Base-by-base conservation (phyloP, 139 green algal genomes). In the Choricystis sp. region DNA sequence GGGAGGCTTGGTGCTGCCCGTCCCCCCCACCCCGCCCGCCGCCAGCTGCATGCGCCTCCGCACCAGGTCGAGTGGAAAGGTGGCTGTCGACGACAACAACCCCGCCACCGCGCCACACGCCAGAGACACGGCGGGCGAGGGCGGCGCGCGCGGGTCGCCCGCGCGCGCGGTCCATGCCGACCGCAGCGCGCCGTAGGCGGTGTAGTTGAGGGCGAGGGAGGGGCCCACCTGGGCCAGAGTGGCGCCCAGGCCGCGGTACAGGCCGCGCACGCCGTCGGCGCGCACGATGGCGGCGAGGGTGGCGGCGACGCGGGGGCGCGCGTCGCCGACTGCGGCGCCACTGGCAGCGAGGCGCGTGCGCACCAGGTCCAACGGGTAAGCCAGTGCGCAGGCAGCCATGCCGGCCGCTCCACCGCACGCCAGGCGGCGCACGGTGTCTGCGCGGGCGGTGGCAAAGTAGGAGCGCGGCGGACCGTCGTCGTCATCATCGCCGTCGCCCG, bases 321-420 rank as follows among this genome's bases (percentile, higher is more conserved):
- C 26, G 29, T 63, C 55, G 22, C 29, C 31, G 31, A 65, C 73
- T 4, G 29, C 3, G 29, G 20, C 27, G 26, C 52, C 29, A 14
- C 9, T 26, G 0, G 81, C 88, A 14, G 88, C 81, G 25, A 94
- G 78, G 56, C 87, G 78, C 3, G 92, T 98, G 26, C 92, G 81
- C 14, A 98, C 75, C 19, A 98, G 74, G 71, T 98, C 92, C 31
- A 98, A 64, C 0, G 90, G 90, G 70, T 97, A 97, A 0, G 85
- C 85, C 74, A 91, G 69, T 22, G 78, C 82, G 75, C 90, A 95
- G 3, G 90, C 91, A 1, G 81, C 76, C 31, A 89, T 66, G 26
- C 91, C 91, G 20, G 91, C 83, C 0, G 67, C 49, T 0, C 77
- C 87, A 23, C 91, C 91, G 0, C 87, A 80, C 3, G 77, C 29